Evolutionary conservation across 148 eudicot species (phyloP), one percentile per base, ranked within the genome.

Genomic region (Limonium bicolor): DNA sequence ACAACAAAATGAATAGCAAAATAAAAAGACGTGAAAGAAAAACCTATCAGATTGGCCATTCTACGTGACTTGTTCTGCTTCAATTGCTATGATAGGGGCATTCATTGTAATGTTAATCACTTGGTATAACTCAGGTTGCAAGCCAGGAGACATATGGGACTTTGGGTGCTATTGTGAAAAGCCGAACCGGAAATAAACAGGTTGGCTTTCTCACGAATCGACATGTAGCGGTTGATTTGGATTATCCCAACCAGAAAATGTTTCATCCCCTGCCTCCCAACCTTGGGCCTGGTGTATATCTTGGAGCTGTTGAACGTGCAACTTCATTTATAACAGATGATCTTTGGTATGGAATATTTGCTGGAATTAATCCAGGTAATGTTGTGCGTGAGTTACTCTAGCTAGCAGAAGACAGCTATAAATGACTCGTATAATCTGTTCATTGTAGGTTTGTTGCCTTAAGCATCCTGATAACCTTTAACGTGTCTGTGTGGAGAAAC

Each of bases 211-310:
- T 77, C 10, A 77, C 85, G 20, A 77, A 77, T 53, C 67, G 85
- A 39, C 85, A 77, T 55, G 85, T 77, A 46, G 80, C 80, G 2
- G 85, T 77, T 59, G 79, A 77, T 40, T 54, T 77, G 55, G 80
- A 77, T 51, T 77, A 72, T 56, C 84, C 84, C 27, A 77, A 58
- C 58, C 84, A 77, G 60, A 77, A 77, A 50, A 77, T 77, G 79
- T 77, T 77, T 58, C 85, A 77, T 44, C 85, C 85, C 6, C 48
- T 77, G 59, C 85, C 85, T 51, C 85, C 85, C 16, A 69, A 72
- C 59, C 76, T 73, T 55, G 85, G 85, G 39, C 85, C 85, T 36
- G 76, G 85, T 32, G 85, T 77, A 8, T 77, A 77, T 70, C 66
- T 77, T 14, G 85, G 85, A 54, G 79, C 80, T 19, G 85, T 77